phyloP scores from a whole-genome alignment of 768 basidiomycete genomes.

The Termitomyces sp. region DNA sequence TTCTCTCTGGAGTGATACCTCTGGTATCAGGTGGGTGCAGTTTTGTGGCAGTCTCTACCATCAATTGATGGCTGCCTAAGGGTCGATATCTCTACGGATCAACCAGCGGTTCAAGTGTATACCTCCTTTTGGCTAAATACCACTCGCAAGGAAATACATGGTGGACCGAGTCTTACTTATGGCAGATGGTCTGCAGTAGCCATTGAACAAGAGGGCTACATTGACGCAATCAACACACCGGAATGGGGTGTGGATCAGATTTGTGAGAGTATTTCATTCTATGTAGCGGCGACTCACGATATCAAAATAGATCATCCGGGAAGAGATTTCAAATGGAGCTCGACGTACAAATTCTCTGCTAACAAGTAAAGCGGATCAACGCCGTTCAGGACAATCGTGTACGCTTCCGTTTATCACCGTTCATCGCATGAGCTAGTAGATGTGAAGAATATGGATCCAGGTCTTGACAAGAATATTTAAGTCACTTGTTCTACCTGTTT shows the following conservation, averaged over 20 bases:
- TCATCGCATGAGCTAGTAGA: background rate
- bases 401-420: background rate
- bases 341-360: constrained; percentile 44
- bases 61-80: constrained; percentile 18
- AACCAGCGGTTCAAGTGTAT: constrained; percentile 48
- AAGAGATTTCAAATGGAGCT: constrained; percentile 38
- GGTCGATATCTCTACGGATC: constrained; percentile 44
- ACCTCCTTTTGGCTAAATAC: constrained; percentile 41
- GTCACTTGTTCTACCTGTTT: background rate
- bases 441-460: background rate
- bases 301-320: constrained; percentile 31
- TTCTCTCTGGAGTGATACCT: constrained; percentile 41
- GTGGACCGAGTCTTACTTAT: constrained; percentile 39
- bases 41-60: background rate
- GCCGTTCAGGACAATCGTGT: background rate
- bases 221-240: constrained; percentile 53
- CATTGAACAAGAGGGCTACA: constrained; percentile 48
- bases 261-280: constrained; percentile 28
- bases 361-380: constrained; percentile 8
- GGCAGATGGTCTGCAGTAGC: constrained; percentile 39
- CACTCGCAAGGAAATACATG: constrained; percentile 43
- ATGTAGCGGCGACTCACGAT: background rate
- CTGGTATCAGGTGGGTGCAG: constrained; percentile 39
- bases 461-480: no score
- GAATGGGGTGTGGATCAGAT: constrained; percentile 52